Evolutionary conservation across 2,329 filamentous ascomycete species (phyloP), one percentile per base, ranked within the genome.

Genomic region (Orbilia javanica): DNA sequence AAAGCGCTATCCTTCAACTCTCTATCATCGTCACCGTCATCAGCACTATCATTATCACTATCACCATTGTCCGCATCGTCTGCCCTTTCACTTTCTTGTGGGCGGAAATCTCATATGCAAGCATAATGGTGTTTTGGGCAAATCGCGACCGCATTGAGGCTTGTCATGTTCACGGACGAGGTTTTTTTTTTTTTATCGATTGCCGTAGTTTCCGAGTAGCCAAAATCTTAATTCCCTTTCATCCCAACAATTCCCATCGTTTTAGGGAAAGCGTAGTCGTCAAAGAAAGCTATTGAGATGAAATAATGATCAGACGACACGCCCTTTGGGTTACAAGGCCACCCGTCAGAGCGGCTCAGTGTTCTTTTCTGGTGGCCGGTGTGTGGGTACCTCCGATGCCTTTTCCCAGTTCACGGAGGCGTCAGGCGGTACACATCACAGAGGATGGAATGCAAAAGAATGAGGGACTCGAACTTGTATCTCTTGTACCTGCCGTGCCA

Each of bases 191-290:
- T 66, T 66, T 66, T 60, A 66, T 66, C 68, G 68, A 72, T 72
- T 72, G 68, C 68, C 68, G 68, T 72, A 64, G 68, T 71, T 71
- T 71, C 68, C 68, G 68, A 71, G 68, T 34, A 71, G 55, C 68
- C 68, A 71, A 71, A 71, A 71, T 71, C 68, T 71, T 71, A 72
- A 72, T 72, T 72, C 20, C 55, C 68, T 66, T 72, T 72, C 68
- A 72, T 72, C 68, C 68, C 68, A 72, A 72, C 68, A 72, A 72
- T 72, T 36, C n/a, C 68, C 46, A 27, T 65, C 68, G 57, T 72
- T 72, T 72, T 64, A 31, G 68, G 68, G 46, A 72, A 72, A 72
- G 68, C 68, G 68, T 53, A 27, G 46, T 72, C 57, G 57, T 55
- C 57, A 57, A 46, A 42, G 34, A 42, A 60, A 64, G 50, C 31